Conservation (phyloP, 306 rosid genomes). For the Inga leiocalycina region DNA sequence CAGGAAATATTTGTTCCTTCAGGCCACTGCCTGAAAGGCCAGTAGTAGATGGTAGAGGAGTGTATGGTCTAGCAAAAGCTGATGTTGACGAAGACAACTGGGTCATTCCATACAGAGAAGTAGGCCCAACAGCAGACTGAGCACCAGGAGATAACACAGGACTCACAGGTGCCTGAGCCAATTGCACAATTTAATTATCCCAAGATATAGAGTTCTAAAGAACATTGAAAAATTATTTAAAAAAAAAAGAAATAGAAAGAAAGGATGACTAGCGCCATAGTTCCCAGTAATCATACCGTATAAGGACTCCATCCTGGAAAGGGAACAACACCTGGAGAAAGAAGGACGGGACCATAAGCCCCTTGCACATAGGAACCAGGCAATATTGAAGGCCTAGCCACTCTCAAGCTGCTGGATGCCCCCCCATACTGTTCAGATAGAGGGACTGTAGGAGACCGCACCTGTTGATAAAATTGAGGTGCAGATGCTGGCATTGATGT, state of each 20-base stretch:
- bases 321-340: conserved; percentile 83
- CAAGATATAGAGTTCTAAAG: background rate
- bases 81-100: conserved; percentile 72
- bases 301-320: conserved; percentile 82
- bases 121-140: conserved; percentile 47
- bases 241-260: background rate
- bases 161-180: conserved; percentile 81
- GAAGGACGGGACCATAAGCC: conserved; percentile 77
- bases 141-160: conserved; percentile 78
- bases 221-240: background rate
- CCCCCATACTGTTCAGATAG: conserved; percentile 75
- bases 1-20: conserved; percentile 69
- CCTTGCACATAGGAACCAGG: conserved; percentile 87
- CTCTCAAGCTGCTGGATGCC: conserved; percentile 72
- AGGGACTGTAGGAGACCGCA: conserved; percentile 85
- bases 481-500: conserved; percentile 72
- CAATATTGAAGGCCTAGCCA: conserved; percentile 76
- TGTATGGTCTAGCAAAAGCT: conserved; percentile 67
- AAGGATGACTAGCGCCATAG: background rate
- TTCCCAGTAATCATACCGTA: conserved; percentile 46
- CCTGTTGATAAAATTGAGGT: conserved; percentile 91
- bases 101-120: conserved; percentile 78
- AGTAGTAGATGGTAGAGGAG: conserved; percentile 56
- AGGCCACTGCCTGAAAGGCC: conserved; percentile 56
- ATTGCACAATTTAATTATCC: background rate